phyloP scores from a whole-genome alignment of 805 yeast genomes.

The Barnettozyma wickerhamii region DNA sequence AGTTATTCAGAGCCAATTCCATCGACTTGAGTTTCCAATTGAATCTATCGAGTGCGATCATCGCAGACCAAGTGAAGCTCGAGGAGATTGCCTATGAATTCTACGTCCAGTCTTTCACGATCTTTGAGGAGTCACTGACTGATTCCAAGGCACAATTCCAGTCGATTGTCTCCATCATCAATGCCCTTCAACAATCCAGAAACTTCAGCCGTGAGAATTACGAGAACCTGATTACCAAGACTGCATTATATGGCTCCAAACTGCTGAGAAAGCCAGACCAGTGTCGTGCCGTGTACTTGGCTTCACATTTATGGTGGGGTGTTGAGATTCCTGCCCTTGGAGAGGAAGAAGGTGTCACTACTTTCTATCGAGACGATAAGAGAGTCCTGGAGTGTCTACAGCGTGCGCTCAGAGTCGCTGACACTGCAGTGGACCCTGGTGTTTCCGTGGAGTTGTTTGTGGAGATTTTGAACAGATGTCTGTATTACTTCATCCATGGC shows the following conservation, averaged over 20 bases:
- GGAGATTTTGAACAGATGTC: slow-evolving; percentile 81
- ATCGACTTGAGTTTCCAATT: slow-evolving; percentile 37
- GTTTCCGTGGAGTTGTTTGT: slow-evolving; percentile 79
- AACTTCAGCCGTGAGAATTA: slow-evolving; percentile 62
- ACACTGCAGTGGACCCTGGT: slow-evolving; percentile 80
- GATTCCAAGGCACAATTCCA: slow-evolving; percentile 53
- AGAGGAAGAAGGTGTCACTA: slow-evolving; percentile 40
- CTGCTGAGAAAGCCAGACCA: slow-evolving; percentile 90
- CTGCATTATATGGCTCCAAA: slow-evolving; percentile 85
- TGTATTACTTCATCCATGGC: slow-evolving; percentile 83
- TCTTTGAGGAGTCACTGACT: slow-evolving; percentile 65
- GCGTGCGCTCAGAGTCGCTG: slow-evolving; percentile 84
- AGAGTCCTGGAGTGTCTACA: slow-evolving; percentile 89
- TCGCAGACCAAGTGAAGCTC: slow-evolving; percentile 73
- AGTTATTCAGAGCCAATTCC: slow-evolving; percentile 40
- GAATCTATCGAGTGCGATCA: slow-evolving; percentile 60
- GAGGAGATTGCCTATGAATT: slow-evolving; percentile 82
- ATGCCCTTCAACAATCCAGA: slow-evolving; percentile 47
- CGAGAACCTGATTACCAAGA: slow-evolving; percentile 76
- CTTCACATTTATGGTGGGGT: slow-evolving; percentile 95
- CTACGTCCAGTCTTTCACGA: slow-evolving; percentile 80
- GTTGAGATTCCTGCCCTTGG: slow-evolving; percentile 51
- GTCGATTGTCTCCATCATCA: slow-evolving; percentile 45
- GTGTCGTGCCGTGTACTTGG: slow-evolving; percentile 82
- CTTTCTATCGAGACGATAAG: slow-evolving; percentile 48